Base-by-base conservation (phyloP, 257 asterid species). In the Solanum piurae region DNA sequence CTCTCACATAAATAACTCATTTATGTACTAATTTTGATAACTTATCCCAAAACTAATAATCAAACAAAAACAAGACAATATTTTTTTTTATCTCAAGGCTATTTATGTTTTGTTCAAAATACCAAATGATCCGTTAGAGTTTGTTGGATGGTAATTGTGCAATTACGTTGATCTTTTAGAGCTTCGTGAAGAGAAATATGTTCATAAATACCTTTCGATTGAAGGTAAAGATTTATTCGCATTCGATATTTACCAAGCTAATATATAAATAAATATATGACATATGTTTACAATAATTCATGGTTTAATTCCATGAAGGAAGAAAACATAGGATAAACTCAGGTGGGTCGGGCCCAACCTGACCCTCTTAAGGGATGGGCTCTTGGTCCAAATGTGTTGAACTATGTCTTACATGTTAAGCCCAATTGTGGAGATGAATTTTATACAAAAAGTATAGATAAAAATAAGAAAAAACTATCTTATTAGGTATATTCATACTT, bases 231-330 rank as follows among this genome's bases (percentile, higher is more conserved):
- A 18, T 52, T 6, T 52, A 52, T 52, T 52, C n/a, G 10, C 1
- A 52, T 1, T 7, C 0, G 0, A 52, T 52, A 1, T 52, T 52
- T 52, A 52, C 0, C 2, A 18, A 18, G n/a, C 0, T 52, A 52
- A 52, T 52, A 52, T 18, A 18, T 5, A 52, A 52, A 52, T 52
- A 52, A 52, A 52, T 52, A 6, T 4, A 52, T 52, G 62, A 52
- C 10, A 52, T 1, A 52, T 52, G n/a, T 52, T 52, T 1, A 18
- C 62, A 6, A 52, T 52, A 52, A 52, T 52, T 52, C 10, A 52
- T 52, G 58, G 23, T 52, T 52, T 52, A 52, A 18, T 52, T 52
- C 62, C n/a, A 52, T 18, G n/a, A 18, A 52, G 62, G 62, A 6
- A 52, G 62, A 52, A 52, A 52, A 52, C 62, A 18, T 52, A 52